Percentiles rank a stretch among this genome's conserved stretches.
phyloP scores from a whole-genome alignment of 2,329 filamentous ascomycete genomes.

The Clonostachys rosea region DNA sequence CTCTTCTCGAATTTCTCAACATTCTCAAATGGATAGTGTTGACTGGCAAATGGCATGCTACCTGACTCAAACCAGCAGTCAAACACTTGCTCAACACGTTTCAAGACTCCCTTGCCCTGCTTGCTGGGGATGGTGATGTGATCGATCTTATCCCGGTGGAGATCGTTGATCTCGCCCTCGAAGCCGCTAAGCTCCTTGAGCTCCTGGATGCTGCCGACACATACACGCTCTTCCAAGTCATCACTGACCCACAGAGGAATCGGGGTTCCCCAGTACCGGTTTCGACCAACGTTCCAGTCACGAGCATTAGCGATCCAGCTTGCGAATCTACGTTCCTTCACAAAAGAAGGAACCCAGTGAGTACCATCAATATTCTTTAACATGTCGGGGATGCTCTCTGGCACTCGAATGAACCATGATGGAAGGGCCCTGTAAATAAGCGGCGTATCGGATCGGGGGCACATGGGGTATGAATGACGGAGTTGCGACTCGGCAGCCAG shows the following conservation, averaged over 20 bases:
- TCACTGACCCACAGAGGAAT: constrained; percentile 90
- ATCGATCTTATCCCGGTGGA: constrained; percentile 91
- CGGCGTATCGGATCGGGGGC: constrained; percentile 90
- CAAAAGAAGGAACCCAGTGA: constrained; percentile 86
- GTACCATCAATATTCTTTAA: constrained; percentile 84
- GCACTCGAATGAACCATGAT: constrained; percentile 91
- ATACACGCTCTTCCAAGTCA: constrained; percentile 81
- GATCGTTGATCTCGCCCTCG: constrained; percentile 73
- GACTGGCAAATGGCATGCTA: constrained; percentile 89
- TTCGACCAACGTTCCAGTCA: constrained; percentile 94
- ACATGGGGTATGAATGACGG: constrained; percentile 90
- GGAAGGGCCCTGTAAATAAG: constrained; percentile 90
- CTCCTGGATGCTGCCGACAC: constrained; percentile 79
- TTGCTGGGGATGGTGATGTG: constrained; percentile 91
- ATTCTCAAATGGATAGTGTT: constrained; percentile 91
- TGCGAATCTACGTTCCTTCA: constrained; percentile 87
- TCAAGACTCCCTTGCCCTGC: constrained; percentile 78
- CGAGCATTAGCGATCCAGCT: constrained; percentile 89
- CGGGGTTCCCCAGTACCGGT: constrained; percentile 93
- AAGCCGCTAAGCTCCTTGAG: constrained; percentile 84
- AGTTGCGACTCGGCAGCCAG: constrained; percentile 83
- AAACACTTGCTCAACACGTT: constrained; percentile 82
- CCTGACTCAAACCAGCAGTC: constrained; percentile 98
- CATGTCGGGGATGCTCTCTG: constrained; percentile 80
- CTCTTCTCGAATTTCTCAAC: constrained; percentile 72